phyloP scores from a whole-genome alignment of 2,329 filamentous ascomycete genomes.

The Botrytis tulipae region DNA sequence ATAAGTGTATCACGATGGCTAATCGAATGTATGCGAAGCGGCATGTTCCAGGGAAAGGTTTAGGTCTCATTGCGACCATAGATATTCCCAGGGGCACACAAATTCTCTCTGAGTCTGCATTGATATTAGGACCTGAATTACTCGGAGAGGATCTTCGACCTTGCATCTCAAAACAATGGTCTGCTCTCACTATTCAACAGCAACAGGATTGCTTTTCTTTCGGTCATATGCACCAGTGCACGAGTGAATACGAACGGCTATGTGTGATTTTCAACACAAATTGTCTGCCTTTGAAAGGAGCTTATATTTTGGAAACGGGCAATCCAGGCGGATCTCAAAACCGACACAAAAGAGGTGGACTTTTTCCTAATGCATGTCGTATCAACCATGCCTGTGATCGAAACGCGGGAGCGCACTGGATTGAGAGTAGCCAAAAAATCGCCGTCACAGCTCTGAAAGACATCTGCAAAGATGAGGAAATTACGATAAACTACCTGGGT shows the following conservation, averaged over 20 bases:
- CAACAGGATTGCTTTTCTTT: conserved; percentile 26
- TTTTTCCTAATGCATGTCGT: conserved; percentile 40
- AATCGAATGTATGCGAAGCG: conserved; percentile 29
- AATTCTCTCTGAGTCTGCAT: conserved; percentile 43
- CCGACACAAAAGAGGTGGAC: conserved; percentile 25
- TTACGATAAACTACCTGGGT: conserved; percentile 40
- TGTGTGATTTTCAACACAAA: conserved; percentile 28
- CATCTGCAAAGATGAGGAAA: conserved; percentile 40
- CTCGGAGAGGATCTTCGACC: not conserved
- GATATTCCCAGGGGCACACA: conserved; percentile 42
- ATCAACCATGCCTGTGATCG: conserved; percentile 43
- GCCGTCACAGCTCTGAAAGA: conserved; percentile 40
- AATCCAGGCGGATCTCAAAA: not conserved
- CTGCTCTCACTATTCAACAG: conserved; percentile 21
- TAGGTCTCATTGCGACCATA: conserved; percentile 42
- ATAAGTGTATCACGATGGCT: conserved; percentile 14
- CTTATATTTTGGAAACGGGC: conserved; percentile 27
- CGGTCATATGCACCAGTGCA: conserved; percentile 20
- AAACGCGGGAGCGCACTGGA: conserved; percentile 42
- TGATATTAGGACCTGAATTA: conserved; percentile 37
- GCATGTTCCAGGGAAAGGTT: conserved; percentile 40
- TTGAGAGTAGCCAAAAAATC: conserved; percentile 35
- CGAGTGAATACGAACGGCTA: conserved; percentile 18
- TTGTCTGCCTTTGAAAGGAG: conserved; percentile 20
- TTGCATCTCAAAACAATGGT: conserved; percentile 22